Conservation (phyloP, 1,284 basidiomycete species). For the Sanghuangporus weigelae region DNA sequence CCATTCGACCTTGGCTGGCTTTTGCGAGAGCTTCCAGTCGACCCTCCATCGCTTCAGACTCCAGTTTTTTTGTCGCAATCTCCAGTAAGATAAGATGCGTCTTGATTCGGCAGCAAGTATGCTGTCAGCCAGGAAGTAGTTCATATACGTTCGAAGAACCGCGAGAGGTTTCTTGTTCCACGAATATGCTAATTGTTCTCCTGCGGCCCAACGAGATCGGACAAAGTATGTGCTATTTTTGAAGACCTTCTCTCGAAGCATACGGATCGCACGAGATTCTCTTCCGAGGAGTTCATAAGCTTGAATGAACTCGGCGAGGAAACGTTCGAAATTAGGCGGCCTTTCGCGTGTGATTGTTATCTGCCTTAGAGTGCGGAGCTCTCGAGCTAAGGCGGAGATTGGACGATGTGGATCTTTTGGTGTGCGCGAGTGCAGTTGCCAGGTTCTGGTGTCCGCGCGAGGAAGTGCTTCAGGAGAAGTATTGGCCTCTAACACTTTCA, state of each 20-base stretch:
- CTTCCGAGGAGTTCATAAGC: conserved; percentile 5
- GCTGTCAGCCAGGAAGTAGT: conserved; percentile 10
- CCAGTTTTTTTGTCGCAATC: background rate
- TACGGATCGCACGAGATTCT: conserved; percentile 4
- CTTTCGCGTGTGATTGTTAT: background rate
- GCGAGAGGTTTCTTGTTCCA: conserved; percentile 2
- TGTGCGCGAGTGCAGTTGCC: background rate
- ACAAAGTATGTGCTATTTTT: background rate
- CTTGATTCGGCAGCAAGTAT: conserved; percentile 1
- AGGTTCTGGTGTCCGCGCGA: background rate
- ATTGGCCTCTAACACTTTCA: background rate
- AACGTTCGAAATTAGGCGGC: conserved; percentile 5
- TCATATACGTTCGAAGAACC: conserved; percentile 5
- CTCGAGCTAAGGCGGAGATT: background rate
- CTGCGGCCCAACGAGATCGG: conserved; percentile 8
- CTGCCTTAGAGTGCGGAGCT: conserved; percentile 11
- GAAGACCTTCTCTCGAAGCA: conserved; percentile 10
- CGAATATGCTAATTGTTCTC: conserved; percentile 11
- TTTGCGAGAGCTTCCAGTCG: conserved; percentile 2
- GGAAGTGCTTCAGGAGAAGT: background rate
- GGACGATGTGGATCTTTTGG: background rate
- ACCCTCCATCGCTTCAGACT: background rate
- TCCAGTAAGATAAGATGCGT: conserved; percentile 3
- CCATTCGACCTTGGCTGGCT: background rate
- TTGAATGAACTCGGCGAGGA: conserved; percentile 11